These are phyloP conservation scores for Clathrospora elynae DNA, from an alignment of 2,329 filamentous ascomycete genomes.

Conservation along the genomic window DNA sequence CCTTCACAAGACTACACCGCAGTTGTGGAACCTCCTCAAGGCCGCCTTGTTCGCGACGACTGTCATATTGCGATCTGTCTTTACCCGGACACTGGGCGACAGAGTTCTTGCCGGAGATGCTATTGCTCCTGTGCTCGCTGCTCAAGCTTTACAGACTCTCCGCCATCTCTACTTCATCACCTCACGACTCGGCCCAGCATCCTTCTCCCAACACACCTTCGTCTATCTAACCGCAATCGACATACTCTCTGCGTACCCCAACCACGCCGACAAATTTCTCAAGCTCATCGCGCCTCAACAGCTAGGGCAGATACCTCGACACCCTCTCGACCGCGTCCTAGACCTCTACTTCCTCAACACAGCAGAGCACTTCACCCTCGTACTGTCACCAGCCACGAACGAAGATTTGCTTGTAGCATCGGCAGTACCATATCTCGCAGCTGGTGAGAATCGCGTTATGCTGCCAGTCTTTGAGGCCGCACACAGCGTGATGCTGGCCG, in stretches of 20 bases:
- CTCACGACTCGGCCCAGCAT: conserved; percentile 70
- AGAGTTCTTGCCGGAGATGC: conserved; percentile 58
- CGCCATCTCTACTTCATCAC: conserved; percentile 84
- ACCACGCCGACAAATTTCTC: conserved; percentile 69
- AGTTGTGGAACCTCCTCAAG: conserved; percentile 75
- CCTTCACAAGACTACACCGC: conserved; percentile 67
- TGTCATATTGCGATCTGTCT: conserved; percentile 73
- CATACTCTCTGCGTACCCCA: conserved; percentile 72
- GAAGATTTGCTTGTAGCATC: conserved; percentile 76
- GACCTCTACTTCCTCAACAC: conserved; percentile 88
- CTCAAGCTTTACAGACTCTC: conserved; percentile 73
- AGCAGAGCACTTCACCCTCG: conserved; percentile 79
- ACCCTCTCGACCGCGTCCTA: conserved; percentile 72
- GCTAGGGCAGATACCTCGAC: conserved; percentile 62
- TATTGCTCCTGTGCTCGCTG: conserved; percentile 69
- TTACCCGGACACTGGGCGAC: conserved; percentile 68
- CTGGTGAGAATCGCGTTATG: conserved; percentile 61
- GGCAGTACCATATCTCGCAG: conserved; percentile 73
- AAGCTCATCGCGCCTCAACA: conserved; percentile 63
- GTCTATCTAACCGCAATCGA: conserved; percentile 83
- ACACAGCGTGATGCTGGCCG: conserved; percentile 79
- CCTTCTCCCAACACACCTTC: conserved; percentile 84
- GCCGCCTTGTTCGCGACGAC: conserved; percentile 77
- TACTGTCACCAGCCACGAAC: conserved; percentile 68
- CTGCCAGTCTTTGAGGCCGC: conserved; percentile 84